A percentile compares a stretch with the other conserved stretches of the same genome.
Conservation (phyloP, 139 green algal genomes). For the Micractinium conductrix region DNA sequence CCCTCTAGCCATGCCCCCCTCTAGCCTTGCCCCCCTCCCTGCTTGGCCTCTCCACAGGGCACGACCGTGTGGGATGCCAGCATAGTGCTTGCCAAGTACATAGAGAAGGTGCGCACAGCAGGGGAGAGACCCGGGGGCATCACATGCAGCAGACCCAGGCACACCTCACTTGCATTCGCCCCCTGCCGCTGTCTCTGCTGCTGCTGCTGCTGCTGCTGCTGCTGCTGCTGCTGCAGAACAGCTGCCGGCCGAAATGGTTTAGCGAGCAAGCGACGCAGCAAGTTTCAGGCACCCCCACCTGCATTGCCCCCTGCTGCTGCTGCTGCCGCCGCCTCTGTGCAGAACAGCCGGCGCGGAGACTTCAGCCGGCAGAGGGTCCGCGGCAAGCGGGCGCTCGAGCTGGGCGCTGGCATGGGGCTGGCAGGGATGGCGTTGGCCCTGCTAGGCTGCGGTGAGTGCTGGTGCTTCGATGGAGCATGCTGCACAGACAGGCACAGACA, state of each 20-base stretch:
- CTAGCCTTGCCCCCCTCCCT: too few species aligned
- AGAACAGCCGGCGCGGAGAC: constrained; percentile 82
- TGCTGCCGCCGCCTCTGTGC: constrained; percentile 2
- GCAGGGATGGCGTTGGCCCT: constrained; percentile 61
- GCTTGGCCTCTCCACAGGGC: too few species aligned
- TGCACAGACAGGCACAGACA: too few species aligned
- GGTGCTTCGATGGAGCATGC: too few species aligned
- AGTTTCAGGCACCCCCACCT: too few species aligned
- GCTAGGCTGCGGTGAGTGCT: constrained; percentile 47
- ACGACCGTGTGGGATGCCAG: constrained; percentile 94
- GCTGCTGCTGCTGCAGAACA: not conserved
- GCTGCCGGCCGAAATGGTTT: too few species aligned
- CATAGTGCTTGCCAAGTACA: constrained; percentile 92
- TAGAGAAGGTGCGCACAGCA: constrained; percentile 79
- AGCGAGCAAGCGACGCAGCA: too few species aligned
- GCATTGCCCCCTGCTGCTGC: too few species aligned
- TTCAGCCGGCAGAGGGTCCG: constrained; percentile 66
- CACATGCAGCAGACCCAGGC: not conserved
- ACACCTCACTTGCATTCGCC: not conserved
- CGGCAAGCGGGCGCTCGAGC: constrained; percentile 81
- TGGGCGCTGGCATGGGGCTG: constrained; percentile 90
- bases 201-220: too few species aligned
- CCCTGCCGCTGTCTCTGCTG: too few species aligned
- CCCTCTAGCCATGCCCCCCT: too few species aligned
- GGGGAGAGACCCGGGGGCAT: too few species aligned